A percentile compares a stretch with the other conserved stretches of the same genome.
Evolutionary conservation across 1,139 yeast genomes (phyloP).

Genomic region (Candida sp.): DNA sequence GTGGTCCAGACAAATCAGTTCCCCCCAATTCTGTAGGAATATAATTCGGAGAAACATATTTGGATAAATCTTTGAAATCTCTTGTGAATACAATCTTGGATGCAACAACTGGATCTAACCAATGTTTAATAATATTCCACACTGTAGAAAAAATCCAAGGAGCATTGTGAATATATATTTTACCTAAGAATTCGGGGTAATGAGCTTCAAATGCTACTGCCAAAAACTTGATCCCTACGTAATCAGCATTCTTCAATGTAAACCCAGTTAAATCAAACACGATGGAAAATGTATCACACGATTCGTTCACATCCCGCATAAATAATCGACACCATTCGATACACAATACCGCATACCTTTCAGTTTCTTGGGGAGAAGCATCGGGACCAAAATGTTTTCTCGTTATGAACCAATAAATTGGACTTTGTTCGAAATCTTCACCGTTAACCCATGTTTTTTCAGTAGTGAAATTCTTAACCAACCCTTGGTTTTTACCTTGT

Average conservation of each 20-base stretch:
- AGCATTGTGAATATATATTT: constrained; percentile 39
- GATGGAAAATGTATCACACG: constrained; percentile 35
- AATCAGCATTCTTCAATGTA: constrained; percentile 43
- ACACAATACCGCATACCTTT: constrained; percentile 33
- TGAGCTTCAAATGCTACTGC: constrained; percentile 46
- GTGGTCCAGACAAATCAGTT: constrained; percentile 21
- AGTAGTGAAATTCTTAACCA: constrained; percentile 32
- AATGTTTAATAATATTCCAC: constrained; percentile 42
- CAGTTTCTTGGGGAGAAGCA: constrained; percentile 33
- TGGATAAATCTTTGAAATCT: constrained; percentile 28
- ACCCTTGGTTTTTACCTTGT: constrained; percentile 28
- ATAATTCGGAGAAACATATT: constrained; percentile 28
- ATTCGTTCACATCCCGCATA: constrained; percentile 31
- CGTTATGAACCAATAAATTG: constrained; percentile 38
- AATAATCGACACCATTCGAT: constrained; percentile 40
- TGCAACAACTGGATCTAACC: constrained; percentile 47
- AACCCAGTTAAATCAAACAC: constrained; percentile 47
- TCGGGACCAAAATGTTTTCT: constrained; percentile 39
- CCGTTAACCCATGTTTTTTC: constrained; percentile 41
- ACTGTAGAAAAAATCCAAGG: constrained; percentile 48
- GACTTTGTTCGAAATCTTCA: constrained; percentile 32
- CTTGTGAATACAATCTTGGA: constrained; percentile 43
- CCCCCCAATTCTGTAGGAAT: constrained; percentile 43
- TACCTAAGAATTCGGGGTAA: constrained; percentile 45
- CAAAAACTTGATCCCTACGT: constrained; percentile 39